Base-by-base conservation (phyloP, 164 flowering plant genomes). In the Taxillus chinensis region DNA sequence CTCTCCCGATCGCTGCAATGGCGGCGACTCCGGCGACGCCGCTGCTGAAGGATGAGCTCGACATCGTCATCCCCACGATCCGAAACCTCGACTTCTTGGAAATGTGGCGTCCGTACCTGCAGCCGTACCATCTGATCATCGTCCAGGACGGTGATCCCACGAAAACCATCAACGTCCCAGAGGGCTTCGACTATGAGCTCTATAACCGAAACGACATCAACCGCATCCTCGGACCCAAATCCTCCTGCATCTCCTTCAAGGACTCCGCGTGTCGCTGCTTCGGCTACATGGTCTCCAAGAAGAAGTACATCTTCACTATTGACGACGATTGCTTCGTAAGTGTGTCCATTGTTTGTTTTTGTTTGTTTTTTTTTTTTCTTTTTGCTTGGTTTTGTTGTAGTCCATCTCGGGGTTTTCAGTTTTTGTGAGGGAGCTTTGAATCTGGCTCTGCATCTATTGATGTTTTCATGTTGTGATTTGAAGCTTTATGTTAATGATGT, bases 301-400 rank as follows among this genome's bases (percentile, higher is more conserved):
- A 87, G 90, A 86, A 89, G 84, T 89, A 89, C 67, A 76, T 89
- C 77, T 89, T 40, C 80, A 89, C 96, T 73, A 89, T 86, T 61
- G 96, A 89, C 55, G 96, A 89, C 27, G 93, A 89, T 70, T 86
- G 96, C 87, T 85, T 89, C 67, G 91, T 89, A 69, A 80, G 96
- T 76, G 9, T 61, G 14, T 59, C 39, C 39, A 37, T 39, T 59
- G 14, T 43, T 5, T 38, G 7, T 4, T 15, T 57, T 13, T 56
- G 3, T 62, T 27, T 27, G 0, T 0, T 27, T 27, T 27, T 27
- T 27, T 5, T 27, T 27, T 0, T 27, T 27, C 2, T 27, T 27
- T 5, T 14, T 12, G 52, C 68, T 64, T 8, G 16, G 55, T 42
- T 37, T 17, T 5, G 27, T 14, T 45, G 5, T 9, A 60, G 16